Evolutionary conservation across 371 early-diverging fungal species (phyloP).

Genomic region (Coemansia sp.): DNA sequence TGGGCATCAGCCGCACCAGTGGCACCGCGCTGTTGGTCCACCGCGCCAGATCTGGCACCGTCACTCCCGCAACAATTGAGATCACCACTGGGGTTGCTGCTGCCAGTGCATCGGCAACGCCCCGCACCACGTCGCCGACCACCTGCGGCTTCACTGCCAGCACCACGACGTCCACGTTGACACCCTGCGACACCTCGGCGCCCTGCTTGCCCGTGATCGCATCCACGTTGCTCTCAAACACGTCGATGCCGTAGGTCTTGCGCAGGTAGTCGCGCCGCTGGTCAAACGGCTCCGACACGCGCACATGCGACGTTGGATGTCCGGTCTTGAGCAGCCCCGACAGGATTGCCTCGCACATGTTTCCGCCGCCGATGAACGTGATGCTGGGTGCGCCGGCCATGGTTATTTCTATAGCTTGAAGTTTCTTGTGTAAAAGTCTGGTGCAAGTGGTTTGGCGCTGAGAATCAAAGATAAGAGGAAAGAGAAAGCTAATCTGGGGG

Average conservation of each 20-base stretch:
- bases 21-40: slow-evolving; percentile 64
- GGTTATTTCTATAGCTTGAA: no score
- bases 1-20: slow-evolving; percentile 91
- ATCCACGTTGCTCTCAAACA: slow-evolving; percentile 26
- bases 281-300: slow-evolving; percentile 80
- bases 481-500: no score
- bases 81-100: slow-evolving; percentile 67
- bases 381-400: slow-evolving; percentile 42
- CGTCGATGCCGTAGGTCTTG: slow-evolving; percentile 53
- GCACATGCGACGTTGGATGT: slow-evolving; percentile 65
- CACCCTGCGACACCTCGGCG: slow-evolving; percentile 1
- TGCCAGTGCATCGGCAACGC: slow-evolving; percentile 51
- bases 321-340: slow-evolving; percentile 80
- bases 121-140: slow-evolving; percentile 67
- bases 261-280: slow-evolving; percentile 67
- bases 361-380: slow-evolving; percentile 89
- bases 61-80: slow-evolving; percentile 90
- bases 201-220: slow-evolving; percentile 21
- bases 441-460: no score
- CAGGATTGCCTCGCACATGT: slow-evolving; percentile 92
- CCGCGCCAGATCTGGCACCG: slow-evolving; percentile 65
- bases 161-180: slow-evolving; percentile 67
- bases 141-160: slow-evolving; percentile 92
- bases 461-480: no score
- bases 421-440: no score